Base-by-base conservation (phyloP, 495 filamentous ascomycete genomes). In the Aspergillus bertholletiae region DNA sequence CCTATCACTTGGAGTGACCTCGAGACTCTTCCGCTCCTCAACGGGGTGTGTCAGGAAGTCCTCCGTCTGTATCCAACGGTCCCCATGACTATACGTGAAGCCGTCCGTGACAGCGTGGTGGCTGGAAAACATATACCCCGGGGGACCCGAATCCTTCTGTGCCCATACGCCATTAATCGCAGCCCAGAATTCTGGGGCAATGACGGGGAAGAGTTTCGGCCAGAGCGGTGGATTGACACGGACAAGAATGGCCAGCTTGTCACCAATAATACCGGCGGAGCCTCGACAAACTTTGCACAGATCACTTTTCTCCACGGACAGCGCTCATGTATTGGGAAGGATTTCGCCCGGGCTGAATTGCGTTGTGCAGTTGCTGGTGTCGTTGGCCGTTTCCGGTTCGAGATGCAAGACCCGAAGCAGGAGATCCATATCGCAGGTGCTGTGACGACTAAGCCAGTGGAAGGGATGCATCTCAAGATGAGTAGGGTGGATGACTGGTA, bases 401-500 rank as follows among this genome's bases (percentile, higher is more conserved):
- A 84, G 67, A 82, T 89, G 66, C 70, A 81, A 46, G 79, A 88
- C 60, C 72, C 78, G 49, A 77, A 85, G 67, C 72, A 73, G 55
- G 82, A 84, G 58, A 65, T 90, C 23, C 59, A 75, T 24, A 82
- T 87, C 53, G 83, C 80, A 48, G 78, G 81, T 1, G 81, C 81
- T 18, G 71, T 90, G 21, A 91, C 88, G 8, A 78, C 80, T 7
- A 85, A 80, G 62, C 88, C 88, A 1, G 71, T 71, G 3, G 81
- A 81, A 26, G 88, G 88, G 9, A 71, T 93, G 77, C 73, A 80
- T 65, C 69, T 89, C 47, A 76, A 70, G 63, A 75, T 84, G 64
- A 81, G 67, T 58, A 66, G 79, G 32, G 63, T 91, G 41, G 80
- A 83, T 24, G 86, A 79, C 5, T 90, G 86, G 88, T 90, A 28